These are phyloP conservation scores for Magnaporthiopsis incrustans DNA, from an alignment of 2,329 filamentous ascomycete species.

Conservation along the genomic window DNA sequence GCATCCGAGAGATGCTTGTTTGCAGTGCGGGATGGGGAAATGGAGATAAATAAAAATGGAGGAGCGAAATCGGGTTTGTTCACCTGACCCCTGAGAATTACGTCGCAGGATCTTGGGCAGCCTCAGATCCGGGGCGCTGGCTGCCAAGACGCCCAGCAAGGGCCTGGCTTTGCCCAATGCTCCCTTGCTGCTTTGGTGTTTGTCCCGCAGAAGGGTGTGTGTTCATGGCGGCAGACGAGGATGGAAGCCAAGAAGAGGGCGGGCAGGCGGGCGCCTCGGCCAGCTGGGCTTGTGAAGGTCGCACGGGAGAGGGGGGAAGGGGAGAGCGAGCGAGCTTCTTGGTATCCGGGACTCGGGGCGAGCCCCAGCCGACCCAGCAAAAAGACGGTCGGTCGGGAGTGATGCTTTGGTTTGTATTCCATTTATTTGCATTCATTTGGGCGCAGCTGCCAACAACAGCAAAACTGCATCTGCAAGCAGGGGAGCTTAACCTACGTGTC, in stretches of 20 bases:
- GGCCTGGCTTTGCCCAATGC: background rate
- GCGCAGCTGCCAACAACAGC: background rate
- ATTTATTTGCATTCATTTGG: background rate
- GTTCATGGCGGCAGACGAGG: no score
- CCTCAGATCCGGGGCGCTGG: background rate
- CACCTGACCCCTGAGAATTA: conserved; percentile 8
- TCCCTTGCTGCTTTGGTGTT: background rate
- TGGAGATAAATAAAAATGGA: background rate
- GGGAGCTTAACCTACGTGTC: background rate
- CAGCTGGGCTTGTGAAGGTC: background rate
- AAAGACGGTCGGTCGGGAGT: background rate
- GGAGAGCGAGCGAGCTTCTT: background rate
- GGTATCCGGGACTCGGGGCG: background rate
- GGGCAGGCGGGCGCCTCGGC: no score
- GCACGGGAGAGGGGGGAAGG: background rate
- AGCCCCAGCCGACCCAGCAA: background rate
- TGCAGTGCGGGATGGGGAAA: background rate
- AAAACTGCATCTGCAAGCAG: background rate
- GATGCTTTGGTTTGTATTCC: background rate
- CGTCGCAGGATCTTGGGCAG: background rate
- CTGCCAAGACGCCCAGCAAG: background rate
- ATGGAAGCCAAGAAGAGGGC: background rate
- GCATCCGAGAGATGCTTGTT: background rate
- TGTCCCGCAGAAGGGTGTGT: background rate
- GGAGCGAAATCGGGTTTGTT: background rate